Conservation (phyloP, 257 asterid genomes). For the Solanum microdontum region DNA sequence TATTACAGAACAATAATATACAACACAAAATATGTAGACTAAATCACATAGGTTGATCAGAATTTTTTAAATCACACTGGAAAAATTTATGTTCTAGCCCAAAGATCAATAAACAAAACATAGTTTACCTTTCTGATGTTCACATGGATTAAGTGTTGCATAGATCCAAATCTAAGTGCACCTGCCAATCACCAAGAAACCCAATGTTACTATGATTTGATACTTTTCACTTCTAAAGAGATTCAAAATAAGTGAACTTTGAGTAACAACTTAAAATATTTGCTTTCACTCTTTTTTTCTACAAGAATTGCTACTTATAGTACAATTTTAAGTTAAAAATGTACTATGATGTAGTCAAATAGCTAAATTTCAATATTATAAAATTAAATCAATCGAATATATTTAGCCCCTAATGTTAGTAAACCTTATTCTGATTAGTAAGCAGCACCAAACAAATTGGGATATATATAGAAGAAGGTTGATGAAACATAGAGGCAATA, state of each 20-base stretch:
- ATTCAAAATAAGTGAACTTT: not conserved
- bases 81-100: not conserved
- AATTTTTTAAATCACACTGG: not conserved
- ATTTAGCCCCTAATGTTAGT: not conserved
- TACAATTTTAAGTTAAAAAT: not conserved
- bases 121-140: too few species aligned
- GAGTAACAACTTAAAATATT: not conserved
- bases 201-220: not conserved
- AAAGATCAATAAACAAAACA: too few species aligned
- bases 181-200: constrained; percentile 8
- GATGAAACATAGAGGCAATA: too few species aligned
- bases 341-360: not conserved
- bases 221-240: not conserved
- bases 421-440: too few species aligned
- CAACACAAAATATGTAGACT: not conserved
- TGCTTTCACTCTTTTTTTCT: not conserved
- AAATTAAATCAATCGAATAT: not conserved
- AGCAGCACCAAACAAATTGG: too few species aligned
- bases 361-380: not conserved
- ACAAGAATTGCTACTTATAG: not conserved
- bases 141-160: not conserved
- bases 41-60: not conserved
- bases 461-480: too few species aligned
- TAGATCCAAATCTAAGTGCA: too few species aligned
- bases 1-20: not conserved